Percentiles rank a stretch among this genome's conserved stretches.
Conservation (phyloP, 2,329 filamentous ascomycete genomes). For the Ophiocordyceps unilateralis region DNA sequence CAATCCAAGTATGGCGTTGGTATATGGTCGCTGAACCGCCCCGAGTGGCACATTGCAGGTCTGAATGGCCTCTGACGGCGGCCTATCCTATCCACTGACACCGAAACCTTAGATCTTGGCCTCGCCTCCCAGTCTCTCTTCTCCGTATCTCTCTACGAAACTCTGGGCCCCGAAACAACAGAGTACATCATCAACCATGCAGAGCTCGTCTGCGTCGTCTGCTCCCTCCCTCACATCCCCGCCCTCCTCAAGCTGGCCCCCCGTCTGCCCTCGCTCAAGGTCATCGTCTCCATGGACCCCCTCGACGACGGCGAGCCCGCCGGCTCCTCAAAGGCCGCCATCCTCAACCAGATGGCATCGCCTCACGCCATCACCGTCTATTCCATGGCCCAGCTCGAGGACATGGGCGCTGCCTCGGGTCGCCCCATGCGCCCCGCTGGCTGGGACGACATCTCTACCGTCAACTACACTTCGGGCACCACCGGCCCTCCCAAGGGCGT, state of each 20-base stretch:
- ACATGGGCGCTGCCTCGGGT: constrained; percentile 54
- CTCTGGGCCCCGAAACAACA: constrained; percentile 74
- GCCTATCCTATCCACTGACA: not conserved
- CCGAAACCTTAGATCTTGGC: constrained; percentile 50
- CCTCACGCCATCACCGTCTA: constrained; percentile 63
- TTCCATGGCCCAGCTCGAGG: constrained; percentile 66
- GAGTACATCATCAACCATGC: constrained; percentile 95
- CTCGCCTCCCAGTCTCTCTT: constrained; percentile 76
- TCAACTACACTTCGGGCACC: constrained; percentile 82
- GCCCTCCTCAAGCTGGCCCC: constrained; percentile 63
- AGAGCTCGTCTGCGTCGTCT: constrained; percentile 55
- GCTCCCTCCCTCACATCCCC: constrained; percentile 66
- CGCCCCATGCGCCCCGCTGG: constrained; percentile 53
- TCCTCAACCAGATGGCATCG: constrained; percentile 59
- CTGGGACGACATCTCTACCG: constrained; percentile 65
- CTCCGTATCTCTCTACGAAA: constrained; percentile 91
- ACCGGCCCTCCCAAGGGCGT: constrained; percentile 74
- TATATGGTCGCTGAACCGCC: constrained; percentile 73
- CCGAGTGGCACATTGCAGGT: constrained; percentile 76
- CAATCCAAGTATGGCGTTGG: constrained; percentile 53
- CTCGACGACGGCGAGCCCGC: constrained; percentile 62
- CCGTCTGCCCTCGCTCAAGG: constrained; percentile 63
- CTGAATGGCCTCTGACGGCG: not conserved
- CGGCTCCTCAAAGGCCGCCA: constrained; percentile 60
- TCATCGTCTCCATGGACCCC: constrained; percentile 76